Evolutionary conservation across 2,329 filamentous ascomycete genomes (phyloP).

Genomic region (Colletotrichum sp.): DNA sequence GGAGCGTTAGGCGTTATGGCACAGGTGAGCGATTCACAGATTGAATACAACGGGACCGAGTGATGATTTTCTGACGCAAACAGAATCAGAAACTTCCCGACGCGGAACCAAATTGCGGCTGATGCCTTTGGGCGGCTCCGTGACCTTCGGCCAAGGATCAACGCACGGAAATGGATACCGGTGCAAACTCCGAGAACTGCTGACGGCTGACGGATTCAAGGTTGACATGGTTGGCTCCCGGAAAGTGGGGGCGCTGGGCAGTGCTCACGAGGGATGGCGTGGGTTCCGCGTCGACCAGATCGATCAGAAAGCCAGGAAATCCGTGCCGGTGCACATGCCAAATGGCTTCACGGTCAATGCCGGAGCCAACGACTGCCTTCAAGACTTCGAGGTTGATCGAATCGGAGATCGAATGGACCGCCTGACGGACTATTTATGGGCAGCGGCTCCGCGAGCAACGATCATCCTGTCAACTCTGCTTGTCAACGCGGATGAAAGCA

Average conservation of each 20-base stretch:
- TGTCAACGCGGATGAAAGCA: neutral
- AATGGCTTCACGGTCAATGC: conserved; percentile 43
- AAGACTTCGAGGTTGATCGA: conserved; percentile 31
- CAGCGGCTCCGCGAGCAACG: neutral
- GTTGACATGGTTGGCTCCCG: conserved; percentile 44
- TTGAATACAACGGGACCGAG: too few species aligned
- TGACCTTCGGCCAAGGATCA: conserved; percentile 38
- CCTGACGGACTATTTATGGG: neutral
- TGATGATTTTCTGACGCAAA: neutral
- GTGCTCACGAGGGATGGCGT: conserved; percentile 41
- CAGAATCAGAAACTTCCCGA: fast-evolving
- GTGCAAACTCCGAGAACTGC: conserved; percentile 35
- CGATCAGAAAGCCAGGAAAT: conserved; percentile 30
- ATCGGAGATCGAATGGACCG: conserved; percentile 1
- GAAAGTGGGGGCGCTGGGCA: conserved; percentile 40
- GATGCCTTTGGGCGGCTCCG: conserved; percentile 44
- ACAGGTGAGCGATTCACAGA: neutral
- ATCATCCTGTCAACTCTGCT: neutral
- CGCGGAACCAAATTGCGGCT: conserved; percentile 19
- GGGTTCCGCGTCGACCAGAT: conserved; percentile 39
- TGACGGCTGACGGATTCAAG: conserved; percentile 32
- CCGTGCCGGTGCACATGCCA: conserved; percentile 33
- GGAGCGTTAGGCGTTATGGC: neutral
- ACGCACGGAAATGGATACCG: conserved; percentile 41
- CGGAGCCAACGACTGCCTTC: conserved; percentile 44